Base-by-base conservation (phyloP, 352 stramenopile species). In the Pythium apleroticum region DNA sequence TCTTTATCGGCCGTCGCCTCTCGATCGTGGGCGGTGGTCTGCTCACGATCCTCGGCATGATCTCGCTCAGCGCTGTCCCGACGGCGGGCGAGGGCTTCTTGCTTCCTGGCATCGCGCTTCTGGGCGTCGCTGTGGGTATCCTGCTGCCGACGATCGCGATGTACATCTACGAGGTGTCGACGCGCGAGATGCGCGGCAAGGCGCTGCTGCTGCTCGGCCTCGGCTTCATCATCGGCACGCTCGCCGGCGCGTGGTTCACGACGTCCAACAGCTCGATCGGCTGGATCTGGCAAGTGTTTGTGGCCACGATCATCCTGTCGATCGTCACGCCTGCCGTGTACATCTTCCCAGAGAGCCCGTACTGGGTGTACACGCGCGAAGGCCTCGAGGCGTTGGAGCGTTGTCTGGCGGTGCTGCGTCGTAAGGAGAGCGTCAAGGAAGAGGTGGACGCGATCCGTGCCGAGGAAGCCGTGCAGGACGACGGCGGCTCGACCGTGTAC, bases 101-200 rank as follows among this genome's bases (percentile, higher is more conserved):
- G 43, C 71, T 84, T 43, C 81, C 83, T 50, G 86, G 84, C 15
- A 75, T 95, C 49, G 81, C 67, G 22, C 65, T 93, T 4, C 65
- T 95, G 10, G 83, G 81, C 22, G 65, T 62, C 17, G 73, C 81
- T 0, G 71, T 90, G 1, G 86, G 86, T 46, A 59, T 91, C n/a
- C 58, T 95, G 22, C 39, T 93, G 43, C 86, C 85, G 31, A 89
- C 86, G 6, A 69, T 95, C 25, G 74, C 83, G 24, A 83, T 90
- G 49, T 95, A 95, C 72, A 90, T 93, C 50, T 95, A 90, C 69
- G 86, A 95, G 64, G 89, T 95, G 49, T 91, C 86, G 14, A 93
- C 86, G 41, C 80, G 75, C 9, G 84, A 93, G 37, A 93, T 93
- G 84, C 84, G 86, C 45, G 78, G 83, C 58, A 93, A 93, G 71